Evolutionary conservation across 1,284 basidiomycete genomes (phyloP), one percentile per base, ranked within the genome.

Genomic region (Cutaneotrichosporon cutaneum): DNA sequence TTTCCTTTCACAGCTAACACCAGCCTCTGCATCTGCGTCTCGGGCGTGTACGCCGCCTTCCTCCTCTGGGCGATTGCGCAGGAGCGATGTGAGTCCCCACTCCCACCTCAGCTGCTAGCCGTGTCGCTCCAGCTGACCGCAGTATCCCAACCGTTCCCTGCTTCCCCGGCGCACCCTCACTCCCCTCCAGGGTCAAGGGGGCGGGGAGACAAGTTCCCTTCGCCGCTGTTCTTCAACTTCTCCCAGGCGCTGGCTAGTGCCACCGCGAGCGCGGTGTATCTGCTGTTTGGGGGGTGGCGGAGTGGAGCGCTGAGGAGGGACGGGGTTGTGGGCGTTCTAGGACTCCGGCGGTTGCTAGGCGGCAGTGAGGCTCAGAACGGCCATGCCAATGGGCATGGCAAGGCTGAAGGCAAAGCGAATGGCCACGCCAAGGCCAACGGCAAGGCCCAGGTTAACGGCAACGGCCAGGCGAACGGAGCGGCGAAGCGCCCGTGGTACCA

Each of bases 1-100:
- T 5, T 13, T n/a, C 2, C 1, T 13, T 1, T 22, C 2, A 32
- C 32, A 51, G 22, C 56, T 58, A 24, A 58, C 56, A n/a, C 30
- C 57, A 76, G 79, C 33, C 69, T 80, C 2, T 71, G 63, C 1
- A 65, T 80, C 27, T 81, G 80, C 65, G 68, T 80, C 5, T 66
- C 71, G 10, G 80, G 80, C 18, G 78, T 81, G n/a, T 81, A 81
- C 56, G 72, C 74, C 4, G 75, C 78, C 3, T 81, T 80, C 62
- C 66, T 81, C 84, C 78, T 93, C 59, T 95, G 92, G 92, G 92
- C 91, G 16, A 87, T 95, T 59, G 90, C 92, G 18, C 92, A 95
- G 82, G 92, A 95, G 82, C 84, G 92, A 80, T 76, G 92, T 93
- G 80, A 74, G 88, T 81, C 11, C n/a, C 11, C 27, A 10, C 44